Base-by-base conservation (phyloP, 306 rosid genomes). In the Citrullus colocynthis region DNA sequence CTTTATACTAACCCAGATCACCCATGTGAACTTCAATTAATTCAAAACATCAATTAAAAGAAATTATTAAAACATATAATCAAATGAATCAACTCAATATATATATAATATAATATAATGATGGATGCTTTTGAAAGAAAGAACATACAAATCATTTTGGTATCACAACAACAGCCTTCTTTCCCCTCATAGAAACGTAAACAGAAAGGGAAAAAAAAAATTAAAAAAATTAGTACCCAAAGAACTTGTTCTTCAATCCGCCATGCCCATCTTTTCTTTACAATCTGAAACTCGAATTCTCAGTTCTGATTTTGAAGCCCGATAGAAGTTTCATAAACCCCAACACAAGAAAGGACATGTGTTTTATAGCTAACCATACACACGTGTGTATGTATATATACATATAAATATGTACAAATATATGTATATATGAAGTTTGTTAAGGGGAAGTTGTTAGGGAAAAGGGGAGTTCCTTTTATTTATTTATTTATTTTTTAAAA, bases 361-460 rank as follows among this genome's bases (percentile, higher is more conserved):
- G 36, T 30, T 73, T 51, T 44, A 48, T 72, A 45, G 39, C 20
- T 14, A 72, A 21, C 20, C 9, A 45, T 20, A 52, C 9, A 21
- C 75, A 45, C 57, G 75, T 70, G 75, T 70, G 56, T 71, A 48
- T 70, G 20, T 48, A 15, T 71, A 49, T 21, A 13, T 45, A 6
- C 34, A 41, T 13, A 14, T 62, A 2, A 32, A 1, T 37, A 39
- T 37, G 8, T 37, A 0, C 17, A 9, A 18, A 17, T 66, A 1
- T 48, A 14, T 48, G 6, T 21, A 2, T 16, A 44, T 21, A 1
- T 14, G 60, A 49, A 72, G 70, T 62, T 81, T 39, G 39, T 80
- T 45, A 36, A 52, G 49, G 21, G 74, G 54, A 6, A 44, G 85
- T 13, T 81, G 80, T 77, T 80, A 71, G 82, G 49, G 42, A 51